Conservation (phyloP, 257 asterid species). For the Capsicum pubescens region DNA sequence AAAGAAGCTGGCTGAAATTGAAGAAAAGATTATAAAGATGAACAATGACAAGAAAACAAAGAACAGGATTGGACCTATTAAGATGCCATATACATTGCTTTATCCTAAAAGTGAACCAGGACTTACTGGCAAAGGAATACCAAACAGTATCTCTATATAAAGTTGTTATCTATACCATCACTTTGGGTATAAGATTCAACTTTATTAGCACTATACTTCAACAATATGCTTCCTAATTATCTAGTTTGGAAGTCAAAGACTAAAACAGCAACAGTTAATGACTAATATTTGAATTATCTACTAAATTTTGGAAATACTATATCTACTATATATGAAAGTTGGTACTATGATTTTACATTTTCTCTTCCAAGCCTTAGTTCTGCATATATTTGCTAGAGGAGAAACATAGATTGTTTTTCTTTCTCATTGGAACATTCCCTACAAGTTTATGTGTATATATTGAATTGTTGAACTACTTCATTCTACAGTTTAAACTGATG, state of each 20-base stretch:
- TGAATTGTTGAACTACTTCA: too few species aligned
- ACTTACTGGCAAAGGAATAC: slow-evolving; percentile 78
- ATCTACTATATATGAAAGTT: neutral
- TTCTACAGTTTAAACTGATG: too few species aligned
- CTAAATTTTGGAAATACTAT: neutral
- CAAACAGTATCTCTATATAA: slow-evolving; percentile 70
- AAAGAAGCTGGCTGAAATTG: slow-evolving; percentile 53
- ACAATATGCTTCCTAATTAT: neutral
- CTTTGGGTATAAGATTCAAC: neutral
- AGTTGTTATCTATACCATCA: neutral
- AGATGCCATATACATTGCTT: slow-evolving; percentile 76
- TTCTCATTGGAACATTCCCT: too few species aligned
- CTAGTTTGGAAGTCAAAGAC: neutral
- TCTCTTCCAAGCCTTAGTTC: neutral
- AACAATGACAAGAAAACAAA: slow-evolving; percentile 53
- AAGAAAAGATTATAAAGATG: slow-evolving; percentile 52
- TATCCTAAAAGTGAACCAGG: slow-evolving; percentile 65
- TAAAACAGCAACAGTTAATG: neutral
- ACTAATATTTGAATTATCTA: neutral
- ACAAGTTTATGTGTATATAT: too few species aligned
- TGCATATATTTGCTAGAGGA: neutral
- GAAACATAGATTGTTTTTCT: too few species aligned
- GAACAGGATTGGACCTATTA: slow-evolving; percentile 75
- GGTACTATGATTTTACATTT: neutral
- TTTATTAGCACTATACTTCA: neutral